Percentiles rank a stretch among this genome's conserved stretches.
Evolutionary conservation across 345 rosid genomes (phyloP).

Genomic region (Rhizophora apiculata): DNA sequence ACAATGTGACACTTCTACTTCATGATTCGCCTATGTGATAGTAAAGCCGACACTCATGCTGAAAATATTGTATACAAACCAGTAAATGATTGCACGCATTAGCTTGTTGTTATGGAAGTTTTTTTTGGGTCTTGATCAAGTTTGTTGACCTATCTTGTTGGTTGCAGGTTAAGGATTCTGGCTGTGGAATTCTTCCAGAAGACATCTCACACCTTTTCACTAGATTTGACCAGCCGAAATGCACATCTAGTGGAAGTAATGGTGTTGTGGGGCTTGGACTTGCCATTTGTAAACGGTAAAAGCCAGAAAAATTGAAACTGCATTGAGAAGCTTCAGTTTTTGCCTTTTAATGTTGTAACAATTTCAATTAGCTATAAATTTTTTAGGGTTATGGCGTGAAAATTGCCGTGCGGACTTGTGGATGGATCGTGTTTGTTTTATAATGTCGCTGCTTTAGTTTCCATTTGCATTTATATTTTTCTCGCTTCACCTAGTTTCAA

Average conservation of each 20-base stretch:
- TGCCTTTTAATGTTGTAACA: not conserved
- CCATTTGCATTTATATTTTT: not conserved
- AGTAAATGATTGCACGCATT: not conserved
- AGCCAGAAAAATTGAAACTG: constrained; percentile 8
- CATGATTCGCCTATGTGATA: not conserved
- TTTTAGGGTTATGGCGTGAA: not conserved
- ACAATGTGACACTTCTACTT: not conserved
- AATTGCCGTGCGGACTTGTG: not conserved
- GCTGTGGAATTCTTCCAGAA: constrained; percentile 76
- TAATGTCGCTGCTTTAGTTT: not conserved
- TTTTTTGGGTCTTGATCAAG: not conserved
- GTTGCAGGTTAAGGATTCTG: constrained; percentile 79
- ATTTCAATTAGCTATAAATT: not conserved
- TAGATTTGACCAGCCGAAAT: constrained; percentile 55
- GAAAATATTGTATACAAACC: not conserved
- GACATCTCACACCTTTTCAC: constrained; percentile 67
- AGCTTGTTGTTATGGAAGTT: not conserved
- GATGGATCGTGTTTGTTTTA: not conserved
- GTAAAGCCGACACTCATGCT: not conserved
- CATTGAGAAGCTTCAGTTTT: not conserved
- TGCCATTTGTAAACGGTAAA: constrained; percentile 84
- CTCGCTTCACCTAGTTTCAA: not conserved
- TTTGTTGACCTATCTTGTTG: constrained; percentile 14
- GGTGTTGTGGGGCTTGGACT: constrained; percentile 82
- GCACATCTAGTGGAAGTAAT: constrained; percentile 44